phyloP scores from a whole-genome alignment of 805 yeast genomes.

The Lachancea nothofagi region DNA sequence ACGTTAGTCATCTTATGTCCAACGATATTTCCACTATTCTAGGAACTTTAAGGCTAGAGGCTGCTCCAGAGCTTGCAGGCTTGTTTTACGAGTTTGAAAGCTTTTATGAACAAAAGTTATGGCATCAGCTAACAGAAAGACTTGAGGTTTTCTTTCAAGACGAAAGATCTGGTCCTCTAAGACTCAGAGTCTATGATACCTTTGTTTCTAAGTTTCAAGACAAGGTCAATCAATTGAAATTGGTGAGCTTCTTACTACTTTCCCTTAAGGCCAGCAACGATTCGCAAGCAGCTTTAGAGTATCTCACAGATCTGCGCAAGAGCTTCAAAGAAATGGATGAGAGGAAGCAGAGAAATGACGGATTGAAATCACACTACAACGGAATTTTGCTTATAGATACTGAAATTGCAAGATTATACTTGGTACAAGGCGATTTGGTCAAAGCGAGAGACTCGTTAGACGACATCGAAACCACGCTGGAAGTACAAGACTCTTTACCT shows the following conservation, averaged over 20 bases:
- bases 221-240: constrained; percentile 72
- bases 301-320: constrained; percentile 40
- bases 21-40: constrained; percentile 29
- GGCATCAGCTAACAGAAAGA: constrained; percentile 85
- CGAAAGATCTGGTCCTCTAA: constrained; percentile 46
- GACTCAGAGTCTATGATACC: constrained; percentile 61
- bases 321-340: constrained; percentile 40
- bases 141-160: constrained; percentile 56
- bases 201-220: constrained; percentile 63
- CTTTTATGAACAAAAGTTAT: constrained; percentile 77
- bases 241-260: constrained; percentile 64
- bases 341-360: constrained; percentile 32
- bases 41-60: constrained; percentile 54
- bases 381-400: constrained; percentile 56
- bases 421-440: constrained; percentile 48
- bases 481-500: constrained; percentile 49
- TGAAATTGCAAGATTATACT: constrained; percentile 69
- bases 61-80: constrained; percentile 58
- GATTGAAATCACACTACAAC: constrained; percentile 40
- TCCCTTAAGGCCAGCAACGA: constrained; percentile 43
- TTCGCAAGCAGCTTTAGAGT: constrained; percentile 45
- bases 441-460: constrained; percentile 68
- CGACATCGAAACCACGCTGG: constrained; percentile 51
- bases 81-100: constrained; percentile 59
- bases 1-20: constrained; percentile 4